Base-by-base conservation (phyloP, 2,329 filamentous ascomycete species). In the Ophiocordyceps sinensis region DNA sequence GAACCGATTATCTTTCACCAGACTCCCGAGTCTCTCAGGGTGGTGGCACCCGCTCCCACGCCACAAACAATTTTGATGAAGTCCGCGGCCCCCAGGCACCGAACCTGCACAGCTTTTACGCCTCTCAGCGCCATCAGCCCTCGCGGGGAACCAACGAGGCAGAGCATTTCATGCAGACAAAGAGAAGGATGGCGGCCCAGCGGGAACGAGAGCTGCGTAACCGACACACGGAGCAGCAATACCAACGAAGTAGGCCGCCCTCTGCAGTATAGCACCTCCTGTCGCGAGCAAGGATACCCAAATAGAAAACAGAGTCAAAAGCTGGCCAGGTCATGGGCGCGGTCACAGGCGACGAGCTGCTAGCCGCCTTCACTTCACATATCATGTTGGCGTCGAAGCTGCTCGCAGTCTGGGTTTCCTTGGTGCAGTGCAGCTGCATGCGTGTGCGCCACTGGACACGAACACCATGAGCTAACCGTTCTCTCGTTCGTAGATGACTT, bases 201-300 rank as follows among this genome's bases (percentile, higher is more conserved):
- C 85, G 91, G 67, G 91, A 98, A 74, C 85, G 89, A 67, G 91
- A 98, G 72, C 81, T 98, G 65, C 86, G 91, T 67, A 98, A 96
- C 69, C 94, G 96, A 70, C 91, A 98, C 70, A 93, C 95, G 70
- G 91, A 98, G 77, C 91, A 98, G 77, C 91, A 98, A 79, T 96
- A 94, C 70, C 94, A 96, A 74, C 82, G 89, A 85, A 95, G 91
- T 96, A 85, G 79, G 83, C 79, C 79, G 65, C 75, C 78, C 76
- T 76, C 75, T 74, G 72, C 75, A 77, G 73, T 75, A 77, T 82
- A 79, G 75, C 75, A 70, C 49, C 57, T 55, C 54, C 58, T 63
- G 50, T 43, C 49, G 53, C 54, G 54, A 51, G 45, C 50, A 48
- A 47, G 29, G 35, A 54, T 50, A 48, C 53, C 50, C 52, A 55